These are phyloP conservation scores for Scleroderma citrinum DNA, from an alignment of 768 basidiomycete genomes.

Conservation along the genomic window DNA sequence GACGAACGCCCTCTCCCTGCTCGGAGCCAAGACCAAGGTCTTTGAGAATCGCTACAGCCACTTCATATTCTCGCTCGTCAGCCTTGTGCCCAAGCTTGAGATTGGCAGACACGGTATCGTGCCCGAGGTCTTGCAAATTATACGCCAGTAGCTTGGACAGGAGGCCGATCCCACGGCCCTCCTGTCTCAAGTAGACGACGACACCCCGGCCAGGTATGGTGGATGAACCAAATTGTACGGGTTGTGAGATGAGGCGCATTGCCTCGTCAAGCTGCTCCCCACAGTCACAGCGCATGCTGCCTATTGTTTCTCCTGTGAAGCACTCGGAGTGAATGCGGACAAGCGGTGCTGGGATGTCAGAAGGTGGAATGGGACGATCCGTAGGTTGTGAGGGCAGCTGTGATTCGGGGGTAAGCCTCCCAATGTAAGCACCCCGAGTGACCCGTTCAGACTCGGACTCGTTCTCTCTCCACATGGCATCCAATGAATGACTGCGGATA, in stretches of 20 bases:
- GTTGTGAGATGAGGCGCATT: slow-evolving; percentile 79
- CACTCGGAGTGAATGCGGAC: slow-evolving; percentile 98
- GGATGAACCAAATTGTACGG: slow-evolving; percentile 44
- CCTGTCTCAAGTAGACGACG: slow-evolving; percentile 93
- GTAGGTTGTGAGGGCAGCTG: slow-evolving; percentile 38
- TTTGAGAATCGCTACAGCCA: slow-evolving; percentile 84
- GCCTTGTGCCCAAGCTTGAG: slow-evolving; percentile 91
- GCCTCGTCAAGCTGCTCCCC: slow-evolving; percentile 98
- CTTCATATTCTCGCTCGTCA: slow-evolving; percentile 88
- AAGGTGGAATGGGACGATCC: slow-evolving; percentile 7
- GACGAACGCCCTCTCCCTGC: slow-evolving; percentile 52
- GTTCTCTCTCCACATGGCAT: slow-evolving; percentile 72
- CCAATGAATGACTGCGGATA: slow-evolving; percentile 78
- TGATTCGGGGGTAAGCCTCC: slow-evolving; percentile 60
- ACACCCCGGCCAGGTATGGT: slow-evolving; percentile 82
- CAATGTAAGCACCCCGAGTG: slow-evolving; percentile 89
- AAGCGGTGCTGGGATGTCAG: slow-evolving; percentile 62
- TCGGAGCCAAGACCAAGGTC: slow-evolving; percentile 75
- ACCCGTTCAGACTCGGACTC: slow-evolving; percentile 96
- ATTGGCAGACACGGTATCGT: slow-evolving; percentile 98
- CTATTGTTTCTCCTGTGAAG: slow-evolving; percentile 97
- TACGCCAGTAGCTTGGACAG: slow-evolving; percentile 95
- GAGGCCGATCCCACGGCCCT: slow-evolving; percentile 95
- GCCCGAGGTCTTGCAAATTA: slow-evolving; percentile 95
- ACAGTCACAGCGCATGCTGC: slow-evolving; percentile 98